phyloP scores from a whole-genome alignment of 805 yeast genomes.

The Wickerhamomyces strasburgensis region DNA sequence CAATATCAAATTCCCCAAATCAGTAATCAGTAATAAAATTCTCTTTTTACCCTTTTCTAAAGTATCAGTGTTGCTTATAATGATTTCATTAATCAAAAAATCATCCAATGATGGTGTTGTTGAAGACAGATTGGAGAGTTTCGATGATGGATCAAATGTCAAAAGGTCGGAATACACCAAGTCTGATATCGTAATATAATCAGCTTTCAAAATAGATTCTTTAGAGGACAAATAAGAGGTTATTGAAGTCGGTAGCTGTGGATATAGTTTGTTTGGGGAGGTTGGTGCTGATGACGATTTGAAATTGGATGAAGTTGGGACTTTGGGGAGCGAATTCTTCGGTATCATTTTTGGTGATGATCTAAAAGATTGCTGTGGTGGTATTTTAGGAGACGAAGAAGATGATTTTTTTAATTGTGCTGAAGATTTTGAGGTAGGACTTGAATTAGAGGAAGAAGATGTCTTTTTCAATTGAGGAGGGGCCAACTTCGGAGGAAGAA shows the following conservation, averaged over 20 bases:
- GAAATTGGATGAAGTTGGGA: slow-evolving; percentile 1
- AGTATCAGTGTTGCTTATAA: slow-evolving; percentile 18
- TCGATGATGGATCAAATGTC: slow-evolving; percentile 16
- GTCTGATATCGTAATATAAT: slow-evolving; percentile 19
- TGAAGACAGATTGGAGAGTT: slow-evolving; percentile 3
- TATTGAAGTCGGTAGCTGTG: slow-evolving; percentile 8
- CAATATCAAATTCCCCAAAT: slow-evolving; percentile 29
- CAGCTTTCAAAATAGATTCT: slow-evolving; percentile 24
- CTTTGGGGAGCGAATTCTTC: slow-evolving; percentile 1
- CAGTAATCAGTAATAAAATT: slow-evolving; percentile 29
- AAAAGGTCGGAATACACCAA: slow-evolving; percentile 11
- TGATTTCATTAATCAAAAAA: slow-evolving; percentile 28
- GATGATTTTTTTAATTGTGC: not conserved
- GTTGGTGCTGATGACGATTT: slow-evolving; percentile 1
- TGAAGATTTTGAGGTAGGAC: not conserved
- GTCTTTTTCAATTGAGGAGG: not conserved
- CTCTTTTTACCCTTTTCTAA: slow-evolving; percentile 22
- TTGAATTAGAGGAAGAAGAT: slow-evolving; percentile 1
- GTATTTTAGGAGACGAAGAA: no score
- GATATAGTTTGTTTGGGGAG: not conserved
- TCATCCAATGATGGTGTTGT: slow-evolving; percentile 21
- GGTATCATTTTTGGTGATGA: not conserved
- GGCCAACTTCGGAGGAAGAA: slow-evolving; percentile 7
- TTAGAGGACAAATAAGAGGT: slow-evolving; percentile 5
- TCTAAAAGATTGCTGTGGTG: no score